Evolutionary conservation across 352 stramenopile species (phyloP), one percentile per base, ranked within the genome.

Genomic region (Thraustochytrium sp.): DNA sequence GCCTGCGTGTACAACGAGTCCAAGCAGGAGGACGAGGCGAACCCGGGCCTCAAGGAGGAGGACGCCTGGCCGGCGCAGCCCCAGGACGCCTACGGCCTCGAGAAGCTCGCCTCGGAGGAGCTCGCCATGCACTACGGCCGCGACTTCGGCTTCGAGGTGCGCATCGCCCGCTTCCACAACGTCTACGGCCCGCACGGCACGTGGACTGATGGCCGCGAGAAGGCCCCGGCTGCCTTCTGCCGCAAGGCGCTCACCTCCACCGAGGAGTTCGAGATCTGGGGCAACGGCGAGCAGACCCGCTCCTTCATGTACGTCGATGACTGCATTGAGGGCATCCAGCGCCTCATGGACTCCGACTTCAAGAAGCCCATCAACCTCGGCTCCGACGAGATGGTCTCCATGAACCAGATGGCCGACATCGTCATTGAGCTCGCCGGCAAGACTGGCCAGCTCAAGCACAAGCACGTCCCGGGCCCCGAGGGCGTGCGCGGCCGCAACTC

Each of bases 1-100:
- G 92, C 92, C 11, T 96, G 92, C 83, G 92, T 96, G 2, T 96
- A 96, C 90, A 95, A 95, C 87, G 92, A 96, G 85, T 87, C 89
- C 78, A 92, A 94, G 86, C 92, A 96, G 85, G 89, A 89, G 21
- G 92, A 96, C 89, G 89, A 91, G n/a, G 85, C 87, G 18, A 96
- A 96, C 85, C 89, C 90, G 16, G 92, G 91, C 18, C 85, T 96
- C 13, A 91, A 95, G 82, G 92, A 96, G 83, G 62, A 54, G 16
- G 91, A 95, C 87, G 92, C 92, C 26, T 96, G 92, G 92, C 92
- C 92, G n/a, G 92, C 92, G 21, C 90, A 93, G 86, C 92, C 92
- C 38, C 89, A 93, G 76, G 92, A 96, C 84, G 95, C 93, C 84
- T 97, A 97, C 85, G 92, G 92, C 80, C 87, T 96, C 11, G 92